phyloP scores from a whole-genome alignment of 208 protist genomes.

The Crithidia expoeki region DNA sequence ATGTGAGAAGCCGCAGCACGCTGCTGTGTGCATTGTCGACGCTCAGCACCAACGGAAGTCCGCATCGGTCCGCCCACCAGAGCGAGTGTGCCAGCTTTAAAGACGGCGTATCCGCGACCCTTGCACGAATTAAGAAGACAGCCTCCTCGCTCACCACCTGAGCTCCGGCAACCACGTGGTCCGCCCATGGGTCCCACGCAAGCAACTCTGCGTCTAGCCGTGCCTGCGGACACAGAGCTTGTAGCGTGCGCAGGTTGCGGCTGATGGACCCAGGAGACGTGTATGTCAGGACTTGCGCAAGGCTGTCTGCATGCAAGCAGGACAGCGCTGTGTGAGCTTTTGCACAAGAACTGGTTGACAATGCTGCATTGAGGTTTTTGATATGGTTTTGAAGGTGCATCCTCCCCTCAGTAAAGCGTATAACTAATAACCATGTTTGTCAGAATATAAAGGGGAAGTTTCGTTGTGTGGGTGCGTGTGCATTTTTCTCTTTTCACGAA shows the following conservation, averaged over 20 bases:
- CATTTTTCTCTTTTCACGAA: too few species aligned
- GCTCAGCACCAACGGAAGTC: not conserved
- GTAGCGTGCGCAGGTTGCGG: not conserved
- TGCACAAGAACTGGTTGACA: not conserved
- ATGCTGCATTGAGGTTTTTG: not conserved
- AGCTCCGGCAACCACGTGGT: not conserved
- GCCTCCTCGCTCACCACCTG: not conserved
- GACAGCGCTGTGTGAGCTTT: not conserved
- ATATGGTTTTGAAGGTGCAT: not conserved
- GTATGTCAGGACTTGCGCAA: not conserved
- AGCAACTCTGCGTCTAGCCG: not conserved
- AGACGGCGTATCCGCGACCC: too few species aligned
- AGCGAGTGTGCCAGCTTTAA: not conserved
- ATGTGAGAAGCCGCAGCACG: not conserved
- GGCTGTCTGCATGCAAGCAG: not conserved
- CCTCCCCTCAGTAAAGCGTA: not conserved
- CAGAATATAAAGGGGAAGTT: not conserved
- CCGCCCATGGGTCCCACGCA: not conserved
- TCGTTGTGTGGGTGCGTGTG: too few species aligned
- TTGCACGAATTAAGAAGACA: not conserved
- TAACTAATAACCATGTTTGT: not conserved
- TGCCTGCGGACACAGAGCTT: not conserved
- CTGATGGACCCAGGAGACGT: not conserved
- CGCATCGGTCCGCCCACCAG: slow-evolving; percentile 5
- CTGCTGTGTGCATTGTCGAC: not conserved